A percentile compares a stretch with the other conserved stretches of the same genome.
Conservation (phyloP, 2,329 filamentous ascomycete genomes). For the Calonectria montana region DNA sequence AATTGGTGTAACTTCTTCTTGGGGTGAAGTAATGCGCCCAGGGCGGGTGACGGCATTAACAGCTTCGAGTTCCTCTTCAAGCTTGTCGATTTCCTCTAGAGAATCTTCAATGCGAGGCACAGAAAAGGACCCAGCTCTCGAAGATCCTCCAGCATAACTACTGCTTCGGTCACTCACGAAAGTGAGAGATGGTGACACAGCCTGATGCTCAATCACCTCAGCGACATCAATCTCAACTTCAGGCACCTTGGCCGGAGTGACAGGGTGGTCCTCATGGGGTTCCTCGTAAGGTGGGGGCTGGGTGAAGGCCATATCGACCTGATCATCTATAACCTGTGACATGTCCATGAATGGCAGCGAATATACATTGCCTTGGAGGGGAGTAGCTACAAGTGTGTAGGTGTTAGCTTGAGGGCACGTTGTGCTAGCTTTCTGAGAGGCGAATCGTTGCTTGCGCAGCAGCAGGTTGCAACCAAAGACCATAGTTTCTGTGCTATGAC, state of each 20-base stretch:
- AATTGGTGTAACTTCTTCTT: conserved; percentile 29
- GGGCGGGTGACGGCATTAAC: conserved; percentile 55
- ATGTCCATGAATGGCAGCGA: conserved; percentile 30
- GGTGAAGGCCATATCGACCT: conserved; percentile 38
- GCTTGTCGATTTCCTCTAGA: conserved; percentile 69
- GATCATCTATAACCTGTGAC: conserved; percentile 22
- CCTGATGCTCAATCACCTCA: conserved; percentile 42
- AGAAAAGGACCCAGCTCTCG: conserved; percentile 45
- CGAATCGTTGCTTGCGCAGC: conserved; percentile 46
- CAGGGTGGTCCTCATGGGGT: conserved; percentile 27
- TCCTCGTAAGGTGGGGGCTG: conserved; percentile 40
- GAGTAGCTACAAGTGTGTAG: conserved; percentile 62
- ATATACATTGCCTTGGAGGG: conserved; percentile 46
- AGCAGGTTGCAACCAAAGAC: conserved; percentile 67
- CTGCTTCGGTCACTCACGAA: conserved; percentile 45
- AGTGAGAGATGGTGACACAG: conserved; percentile 48
- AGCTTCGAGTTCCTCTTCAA: conserved; percentile 72
- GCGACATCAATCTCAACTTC: conserved; percentile 42
- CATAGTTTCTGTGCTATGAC: conserved; percentile 40
- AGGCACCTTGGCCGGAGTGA: conserved; percentile 43
- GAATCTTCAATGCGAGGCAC: conserved; percentile 71
- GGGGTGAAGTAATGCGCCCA: conserved; percentile 46
- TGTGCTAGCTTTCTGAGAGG: conserved; percentile 32
- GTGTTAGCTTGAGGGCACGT: conserved; percentile 46
- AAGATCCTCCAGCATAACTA: conserved; percentile 50